phyloP scores from a whole-genome alignment of 2,329 filamentous ascomycete species.

The Beauveria sp. region DNA sequence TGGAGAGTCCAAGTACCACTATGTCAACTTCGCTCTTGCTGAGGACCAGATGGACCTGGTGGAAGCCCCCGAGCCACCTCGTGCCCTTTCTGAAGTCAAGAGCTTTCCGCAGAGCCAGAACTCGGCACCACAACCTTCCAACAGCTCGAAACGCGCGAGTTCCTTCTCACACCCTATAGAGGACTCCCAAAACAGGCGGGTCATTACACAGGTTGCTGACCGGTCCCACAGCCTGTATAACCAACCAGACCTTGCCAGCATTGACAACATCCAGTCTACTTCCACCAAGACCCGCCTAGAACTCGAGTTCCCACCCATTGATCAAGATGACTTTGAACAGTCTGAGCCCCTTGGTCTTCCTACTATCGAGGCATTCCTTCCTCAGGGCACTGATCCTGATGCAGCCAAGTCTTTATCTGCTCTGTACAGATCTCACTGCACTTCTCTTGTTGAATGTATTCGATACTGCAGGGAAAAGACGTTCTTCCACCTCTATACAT shows the following conservation, averaged over 20 bases:
- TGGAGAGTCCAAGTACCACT: conserved; percentile 98
- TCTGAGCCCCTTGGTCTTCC: conserved; percentile 73
- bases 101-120: conserved; percentile 43
- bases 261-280: conserved; percentile 52
- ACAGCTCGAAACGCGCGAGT: conserved; percentile 14
- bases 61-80: conserved; percentile 38
- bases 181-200: conserved; percentile 14
- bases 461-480: conserved; percentile 95
- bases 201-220: conserved; percentile 13
- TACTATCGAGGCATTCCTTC: conserved; percentile 75
- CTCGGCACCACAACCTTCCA: conserved; percentile 27
- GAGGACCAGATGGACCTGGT: conserved; percentile 47
- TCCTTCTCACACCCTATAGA: conserved; percentile 23
- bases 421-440: conserved; percentile 89
- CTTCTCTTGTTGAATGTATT: conserved; percentile 89
- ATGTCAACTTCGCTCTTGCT: conserved; percentile 59
- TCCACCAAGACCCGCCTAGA: conserved; percentile 50
- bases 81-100: conserved; percentile 41
- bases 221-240: conserved; percentile 48
- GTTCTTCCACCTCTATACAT: conserved; percentile 89
- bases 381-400: conserved; percentile 74
- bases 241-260: conserved; percentile 44
- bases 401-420: conserved; percentile 79
- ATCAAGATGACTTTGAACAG: conserved; percentile 44
- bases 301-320: conserved; percentile 53